These are phyloP conservation scores for Theobroma cacao DNA, from an alignment of 345 rosid genomes.

Conservation along the genomic window DNA sequence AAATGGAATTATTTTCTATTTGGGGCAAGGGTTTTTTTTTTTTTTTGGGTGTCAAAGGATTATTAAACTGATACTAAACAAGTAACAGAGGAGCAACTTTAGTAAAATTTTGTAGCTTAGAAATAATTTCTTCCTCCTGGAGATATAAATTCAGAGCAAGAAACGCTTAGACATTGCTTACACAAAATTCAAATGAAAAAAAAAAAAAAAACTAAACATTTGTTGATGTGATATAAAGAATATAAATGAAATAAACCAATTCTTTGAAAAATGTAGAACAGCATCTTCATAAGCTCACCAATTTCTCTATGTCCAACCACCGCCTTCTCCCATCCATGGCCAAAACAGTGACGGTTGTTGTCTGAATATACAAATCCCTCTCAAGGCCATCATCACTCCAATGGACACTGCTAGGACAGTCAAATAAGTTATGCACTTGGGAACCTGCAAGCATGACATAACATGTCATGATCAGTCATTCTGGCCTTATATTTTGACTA, in stretches of 20 bases:
- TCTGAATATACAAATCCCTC: slow-evolving; percentile 81
- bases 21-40: background rate
- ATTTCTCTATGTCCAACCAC: slow-evolving; percentile 85
- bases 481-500: background rate
- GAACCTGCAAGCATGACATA: slow-evolving; percentile 48
- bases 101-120: background rate
- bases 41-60: background rate
- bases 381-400: slow-evolving; percentile 93
- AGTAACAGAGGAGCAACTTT: background rate
- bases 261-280: slow-evolving; percentile 4
- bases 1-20: background rate
- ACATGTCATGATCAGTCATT: background rate
- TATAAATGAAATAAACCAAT: background rate
- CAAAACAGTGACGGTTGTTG: slow-evolving; percentile 82
- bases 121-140: background rate
- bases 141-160: background rate
- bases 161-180: background rate
- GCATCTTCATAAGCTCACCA: slow-evolving; percentile 53
- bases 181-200: background rate
- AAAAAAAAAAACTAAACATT: background rate
- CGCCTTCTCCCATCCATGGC: slow-evolving; percentile 99
- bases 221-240: background rate
- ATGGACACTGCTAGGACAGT: slow-evolving; percentile 56
- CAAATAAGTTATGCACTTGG: slow-evolving; percentile 37
- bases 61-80: background rate